Conservation (phyloP, 441 rosid genomes). For the Populus hybrid region DNA sequence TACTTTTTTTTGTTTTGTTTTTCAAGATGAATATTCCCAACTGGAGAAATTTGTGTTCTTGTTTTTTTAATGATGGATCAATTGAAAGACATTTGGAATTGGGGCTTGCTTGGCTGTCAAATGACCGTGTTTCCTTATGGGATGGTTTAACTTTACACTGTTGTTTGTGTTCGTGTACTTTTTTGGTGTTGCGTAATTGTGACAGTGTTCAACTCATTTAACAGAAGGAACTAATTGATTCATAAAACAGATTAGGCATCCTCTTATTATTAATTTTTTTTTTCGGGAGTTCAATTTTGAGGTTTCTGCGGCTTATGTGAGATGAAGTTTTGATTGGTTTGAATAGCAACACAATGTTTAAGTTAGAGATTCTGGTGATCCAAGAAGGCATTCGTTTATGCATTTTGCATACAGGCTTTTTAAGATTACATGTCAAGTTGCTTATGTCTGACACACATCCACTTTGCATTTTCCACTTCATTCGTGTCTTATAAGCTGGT, state of each 20-base stretch:
- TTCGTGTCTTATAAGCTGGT: neutral
- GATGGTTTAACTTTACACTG: neutral
- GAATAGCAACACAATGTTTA: neutral
- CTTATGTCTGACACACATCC: neutral
- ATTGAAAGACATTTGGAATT: neutral
- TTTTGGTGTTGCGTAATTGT: neutral
- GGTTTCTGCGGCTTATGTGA: neutral
- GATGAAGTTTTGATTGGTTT: neutral
- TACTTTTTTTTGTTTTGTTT: neutral
- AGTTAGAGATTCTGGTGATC: neutral
- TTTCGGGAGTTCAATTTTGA: neutral
- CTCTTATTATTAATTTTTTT: neutral
- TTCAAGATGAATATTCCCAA: no score
- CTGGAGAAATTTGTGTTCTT: no score
- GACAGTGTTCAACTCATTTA: neutral
- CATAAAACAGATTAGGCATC: neutral
- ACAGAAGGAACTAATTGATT: neutral
- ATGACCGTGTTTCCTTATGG: neutral
- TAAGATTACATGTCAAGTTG: neutral
- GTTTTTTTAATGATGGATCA: neutral
- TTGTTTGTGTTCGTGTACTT: neutral
- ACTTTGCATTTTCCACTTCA: neutral
- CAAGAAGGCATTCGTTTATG: neutral
- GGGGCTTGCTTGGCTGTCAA: neutral
- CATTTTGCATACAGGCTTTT: neutral